Base-by-base conservation (phyloP, 2,329 filamentous ascomycete species). In the Penicillium sp. region DNA sequence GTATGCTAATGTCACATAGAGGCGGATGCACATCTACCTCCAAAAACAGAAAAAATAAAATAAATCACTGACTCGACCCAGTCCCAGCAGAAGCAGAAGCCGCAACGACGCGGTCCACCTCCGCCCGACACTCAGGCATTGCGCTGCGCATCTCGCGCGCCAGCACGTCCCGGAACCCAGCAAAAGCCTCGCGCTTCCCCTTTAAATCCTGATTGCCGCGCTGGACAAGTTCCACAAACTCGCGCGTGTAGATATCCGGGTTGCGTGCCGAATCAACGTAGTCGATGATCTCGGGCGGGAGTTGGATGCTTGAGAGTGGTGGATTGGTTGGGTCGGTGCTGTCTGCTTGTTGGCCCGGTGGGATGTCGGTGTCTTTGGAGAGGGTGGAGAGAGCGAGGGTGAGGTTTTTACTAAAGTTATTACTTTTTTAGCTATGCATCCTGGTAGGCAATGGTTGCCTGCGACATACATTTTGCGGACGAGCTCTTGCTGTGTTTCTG, bases 231-330 rank as follows among this genome's bases (percentile, higher is more conserved):
- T 86, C 82, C 39, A 85, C 80, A 55, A 84, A 83, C 57, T 85
- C 81, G 40, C 82, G 76, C 7, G 81, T 84, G 66, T 83, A 85
- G 57, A 85, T 84, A 59, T 85, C 82, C 6, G 82, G 82, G 60
- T 86, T 86, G 20, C 82, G 78, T 15, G 80, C 77, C 18, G 76
- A 72, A 58, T 84, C 81, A 29, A 86, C 80, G 63, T 84, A 86
- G 47, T 76, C 74, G 55, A 83, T 78, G 28, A 85, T 79, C 57
- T 84, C 81, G 4, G 80, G 75, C 0, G 82, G 81, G 1, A 85
- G 75, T 42, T 77, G 71, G 50, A 81, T 75, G 46, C 72, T 71
- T 18, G 78, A 69, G 15, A 75, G 63, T n/a, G 73, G 69, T 2
- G 79, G 60, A 65, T 77, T 69, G 29, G 61, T 57, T 12, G 65